Percentiles rank a stretch among this genome's conserved stretches.
phyloP scores from a whole-genome alignment of 345 rosid species.

The Durio zibethinus region DNA sequence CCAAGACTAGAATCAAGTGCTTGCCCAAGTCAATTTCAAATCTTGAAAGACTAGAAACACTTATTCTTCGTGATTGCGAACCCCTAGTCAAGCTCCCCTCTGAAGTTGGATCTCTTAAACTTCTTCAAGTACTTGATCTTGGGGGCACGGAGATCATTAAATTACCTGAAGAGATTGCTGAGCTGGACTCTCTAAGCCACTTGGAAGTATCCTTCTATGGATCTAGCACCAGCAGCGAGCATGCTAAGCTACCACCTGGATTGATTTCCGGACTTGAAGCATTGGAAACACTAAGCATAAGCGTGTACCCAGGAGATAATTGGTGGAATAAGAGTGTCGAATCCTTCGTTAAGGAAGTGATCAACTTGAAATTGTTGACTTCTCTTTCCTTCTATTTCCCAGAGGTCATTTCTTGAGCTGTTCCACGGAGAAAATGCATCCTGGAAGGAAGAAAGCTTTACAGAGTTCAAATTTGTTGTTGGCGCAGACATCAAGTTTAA shows the following conservation, averaged over 20 bases:
- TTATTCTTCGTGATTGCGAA: conserved; percentile 18
- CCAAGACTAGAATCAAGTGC: conserved; percentile 20
- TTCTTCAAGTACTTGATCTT: not conserved
- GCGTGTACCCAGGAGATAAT: conserved; percentile 20
- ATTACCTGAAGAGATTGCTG: conserved; percentile 5
- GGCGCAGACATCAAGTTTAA: conserved; percentile 22
- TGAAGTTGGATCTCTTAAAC: conserved; percentile 14
- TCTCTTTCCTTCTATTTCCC: conserved; percentile 16
- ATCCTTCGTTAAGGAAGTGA: conserved; percentile 10
- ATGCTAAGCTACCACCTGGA: not conserved
- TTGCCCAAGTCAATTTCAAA: conserved; percentile 9
- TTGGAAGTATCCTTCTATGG: conserved; percentile 28
- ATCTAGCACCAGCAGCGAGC: conserved; percentile 3
- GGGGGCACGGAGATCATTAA: conserved; percentile 11
- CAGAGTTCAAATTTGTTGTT: conserved; percentile 21
- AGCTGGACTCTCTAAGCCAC: conserved; percentile 3
- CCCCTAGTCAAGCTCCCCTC: conserved; percentile 18
- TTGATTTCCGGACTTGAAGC: conserved; percentile 7
- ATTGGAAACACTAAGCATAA: conserved; percentile 12
- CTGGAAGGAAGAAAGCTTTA: not conserved
- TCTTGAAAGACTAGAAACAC: not conserved
- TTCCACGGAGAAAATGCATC: not conserved
- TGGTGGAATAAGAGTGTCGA: conserved; percentile 8
- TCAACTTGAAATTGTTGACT: conserved; percentile 6
- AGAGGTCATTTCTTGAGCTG: not conserved